Base-by-base conservation (phyloP, 306 rosid species). In the Trichosanthes cucumerina region DNA sequence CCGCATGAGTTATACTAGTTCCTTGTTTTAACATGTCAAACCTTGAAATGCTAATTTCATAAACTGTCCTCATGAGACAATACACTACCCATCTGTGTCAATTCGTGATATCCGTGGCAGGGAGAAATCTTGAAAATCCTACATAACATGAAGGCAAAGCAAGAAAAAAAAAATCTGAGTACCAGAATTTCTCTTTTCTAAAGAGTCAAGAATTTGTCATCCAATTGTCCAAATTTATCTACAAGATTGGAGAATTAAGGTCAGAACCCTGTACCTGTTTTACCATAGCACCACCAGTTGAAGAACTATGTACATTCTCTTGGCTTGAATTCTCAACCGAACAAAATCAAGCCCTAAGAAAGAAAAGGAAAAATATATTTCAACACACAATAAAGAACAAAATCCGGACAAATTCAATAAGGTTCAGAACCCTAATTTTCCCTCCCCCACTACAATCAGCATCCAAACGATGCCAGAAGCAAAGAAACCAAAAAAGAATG, bases 351-450 rank as follows among this genome's bases (percentile, higher is more conserved):
- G 60, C 59, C 77, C 77, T 46, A 73, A 46, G 24, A 72, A 46
- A 44, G 36, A 47, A 4, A 73, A 16, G 16, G 53, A 26, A 73
- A 73, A 47, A 73, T 46, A 47, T 3, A 14, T 58, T 46, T 71
- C 58, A 46, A 19, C 76, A 24, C 53, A 44, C 24, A 72, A 24
- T 72, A 47, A 72, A 72, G 59, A 72, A 72, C 36, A 44, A 36
- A 19, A 46, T 66, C 33, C 57, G 1, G 5, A 14, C 56, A 50
- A 72, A 72, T 26, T 46, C 18, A 47, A 47, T 7, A 13, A 44
- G 7, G 78, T 49, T 16, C 44, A 73, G 59, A 73, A 47, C 77
- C 77, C 77, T 73, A 49, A 73, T 73, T 73, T 73, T 1, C 16
- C 16, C 15, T 28, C 10, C 77, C 43, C 15, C 18, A 47, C 77